Conservation (phyloP, 495 filamentous ascomycete genomes). For the Aspergillus baeticus region DNA sequence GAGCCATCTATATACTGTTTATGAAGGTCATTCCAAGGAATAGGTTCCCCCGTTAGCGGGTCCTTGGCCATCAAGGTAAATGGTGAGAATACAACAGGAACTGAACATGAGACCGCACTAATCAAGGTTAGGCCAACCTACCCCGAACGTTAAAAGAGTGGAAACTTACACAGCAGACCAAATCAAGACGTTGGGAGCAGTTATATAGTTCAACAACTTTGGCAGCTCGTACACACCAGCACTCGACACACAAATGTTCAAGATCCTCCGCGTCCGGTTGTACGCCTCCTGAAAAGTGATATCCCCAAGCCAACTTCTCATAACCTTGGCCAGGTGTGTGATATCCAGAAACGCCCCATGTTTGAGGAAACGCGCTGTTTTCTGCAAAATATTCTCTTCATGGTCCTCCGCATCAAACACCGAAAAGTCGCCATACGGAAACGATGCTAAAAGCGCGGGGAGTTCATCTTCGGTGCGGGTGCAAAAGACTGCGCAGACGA, state of each 20-base stretch:
- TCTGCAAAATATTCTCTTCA: conserved; percentile 66
- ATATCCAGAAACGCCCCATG: conserved; percentile 83
- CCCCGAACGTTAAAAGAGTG: not conserved
- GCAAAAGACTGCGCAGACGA: conserved; percentile 84
- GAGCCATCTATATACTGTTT: conserved; percentile 91
- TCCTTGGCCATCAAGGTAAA: conserved; percentile 81
- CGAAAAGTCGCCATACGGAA: conserved; percentile 76
- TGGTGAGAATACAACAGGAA: conserved; percentile 81
- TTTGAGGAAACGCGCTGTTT: conserved; percentile 73
- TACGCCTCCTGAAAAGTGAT: conserved; percentile 96
- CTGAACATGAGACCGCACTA: conserved; percentile 86
- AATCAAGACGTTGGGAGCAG: conserved; percentile 89
- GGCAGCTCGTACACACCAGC: conserved; percentile 86
- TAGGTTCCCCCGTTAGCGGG: conserved; percentile 71
- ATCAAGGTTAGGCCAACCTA: conserved; percentile 18
- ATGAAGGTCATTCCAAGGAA: conserved; percentile 80
- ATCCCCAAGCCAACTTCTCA: conserved; percentile 76
- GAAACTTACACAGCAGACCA: conserved; percentile 83
- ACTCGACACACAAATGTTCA: conserved; percentile 91
- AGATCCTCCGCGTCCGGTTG: conserved; percentile 82
- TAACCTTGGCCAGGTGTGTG: conserved; percentile 72
- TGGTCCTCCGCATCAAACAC: conserved; percentile 77
- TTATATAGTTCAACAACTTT: conserved; percentile 85
- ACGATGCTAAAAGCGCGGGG: conserved; percentile 65
- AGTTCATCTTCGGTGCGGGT: conserved; percentile 84